Base-by-base conservation (phyloP, 1,139 yeast genomes). In the Geotrichum restrictum region DNA sequence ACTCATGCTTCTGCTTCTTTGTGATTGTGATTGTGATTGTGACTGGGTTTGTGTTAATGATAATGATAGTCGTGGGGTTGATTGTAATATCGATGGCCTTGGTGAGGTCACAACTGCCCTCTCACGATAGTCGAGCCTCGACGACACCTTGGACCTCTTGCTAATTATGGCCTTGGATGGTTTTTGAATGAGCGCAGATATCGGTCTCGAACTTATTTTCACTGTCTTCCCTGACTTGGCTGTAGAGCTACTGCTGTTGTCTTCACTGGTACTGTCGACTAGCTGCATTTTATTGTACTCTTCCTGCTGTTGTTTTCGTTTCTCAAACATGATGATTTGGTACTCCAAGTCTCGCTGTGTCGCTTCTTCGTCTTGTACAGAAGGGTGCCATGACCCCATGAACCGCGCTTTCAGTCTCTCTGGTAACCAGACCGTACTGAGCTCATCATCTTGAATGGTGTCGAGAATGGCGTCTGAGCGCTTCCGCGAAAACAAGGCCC, bases 391-490 rank as follows among this genome's bases (percentile, higher is more conserved):
- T 2, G 47, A 38, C 2, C 52, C 53, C 18, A 53, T 14, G 29
- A 53, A 53, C 24, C 47, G 22, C 45, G 50, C 44, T 44, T 53
- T 51, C 3, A 50, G 48, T 18, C 49, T 33, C 37, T 53, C 56
- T 1, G 56, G 56, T 5, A 51, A 27, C 53, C 53, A 51, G 8
- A 53, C 52, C 16, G 38, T 24, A 29, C 39, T 38, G 19, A 50
- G 40, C 38, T 39, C 40, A 39, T 53, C 54, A 32, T 53, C 54
- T 7, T 29, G 43, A 1, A 53, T 31, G 1, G 53, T 53, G 27
- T 53, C 56, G 14, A 53, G 38, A 11, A 53, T 50, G 29, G 38
- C 51, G 38, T 53, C 49, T 8, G 53, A 49, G 19, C 37, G 33
- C 34, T 53, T 27, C 21, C 42, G 32, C 8, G 51, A 47, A 36